Evolutionary conservation across 495 filamentous ascomycete species (phyloP).

Genomic region (Lichenothelia convexa): DNA sequence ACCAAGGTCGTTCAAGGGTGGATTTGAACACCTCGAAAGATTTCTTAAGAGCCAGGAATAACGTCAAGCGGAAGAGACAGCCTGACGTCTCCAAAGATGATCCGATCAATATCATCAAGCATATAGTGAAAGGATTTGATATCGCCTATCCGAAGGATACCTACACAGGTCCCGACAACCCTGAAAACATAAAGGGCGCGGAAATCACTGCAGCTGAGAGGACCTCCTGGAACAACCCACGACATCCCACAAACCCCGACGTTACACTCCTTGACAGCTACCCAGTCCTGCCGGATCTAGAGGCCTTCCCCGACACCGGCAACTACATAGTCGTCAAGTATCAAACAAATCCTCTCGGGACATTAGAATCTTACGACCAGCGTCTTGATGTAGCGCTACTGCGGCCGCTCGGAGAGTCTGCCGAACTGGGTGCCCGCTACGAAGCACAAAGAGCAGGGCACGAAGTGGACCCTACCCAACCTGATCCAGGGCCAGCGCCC

Average conservation of each 20-base stretch:
- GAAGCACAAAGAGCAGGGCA: slow-evolving; percentile 38
- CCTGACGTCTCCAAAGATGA: slow-evolving; percentile 47
- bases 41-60: slow-evolving; percentile 15
- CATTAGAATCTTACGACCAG: slow-evolving; percentile 44
- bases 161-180: slow-evolving; percentile 32
- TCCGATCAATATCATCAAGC: slow-evolving; percentile 62
- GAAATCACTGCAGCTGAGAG: slow-evolving; percentile 36
- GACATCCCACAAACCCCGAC: slow-evolving; percentile 68
- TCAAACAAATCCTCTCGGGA: slow-evolving; percentile 53
- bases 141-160: slow-evolving; percentile 52
- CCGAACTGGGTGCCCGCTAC: slow-evolving; percentile 22
- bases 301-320: slow-evolving; percentile 70
- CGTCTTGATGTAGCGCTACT: slow-evolving; percentile 69
- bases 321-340: slow-evolving; percentile 83
- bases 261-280: slow-evolving; percentile 61
- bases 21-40: slow-evolving; percentile 24
- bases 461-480: slow-evolving; percentile 41
- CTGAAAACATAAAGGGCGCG: slow-evolving; percentile 33
- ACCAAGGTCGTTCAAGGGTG: slow-evolving; percentile 25
- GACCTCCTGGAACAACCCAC: slow-evolving; percentile 53
- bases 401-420: slow-evolving; percentile 35
- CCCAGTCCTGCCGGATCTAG: slow-evolving; percentile 73
- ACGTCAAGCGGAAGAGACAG: slow-evolving; percentile 22
- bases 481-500: slow-evolving; percentile 40
- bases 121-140: slow-evolving; percentile 73